Base-by-base conservation (phyloP, 1,139 yeast species). In the Lodderomyces metapsilosis region DNA sequence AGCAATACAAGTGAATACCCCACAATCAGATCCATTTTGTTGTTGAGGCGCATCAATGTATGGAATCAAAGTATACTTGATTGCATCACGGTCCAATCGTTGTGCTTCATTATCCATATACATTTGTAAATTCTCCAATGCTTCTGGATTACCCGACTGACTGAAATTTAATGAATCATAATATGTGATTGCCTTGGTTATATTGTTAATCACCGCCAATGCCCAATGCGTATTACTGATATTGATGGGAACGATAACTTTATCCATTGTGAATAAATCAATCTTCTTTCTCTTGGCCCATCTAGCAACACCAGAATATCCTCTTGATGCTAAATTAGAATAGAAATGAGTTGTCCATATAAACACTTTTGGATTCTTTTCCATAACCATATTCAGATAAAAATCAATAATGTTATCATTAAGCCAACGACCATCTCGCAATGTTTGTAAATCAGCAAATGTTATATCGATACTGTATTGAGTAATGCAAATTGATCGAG, bases 151-250 rank as follows among this genome's bases (percentile, higher is more conserved):
- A 25, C 81, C 79, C 5, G 38, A 31, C 8, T 81, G 77, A 21
- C 74, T 71, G 5, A 66, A 56, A 13, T 38, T 40, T 49, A 92
- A 66, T 0, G 98, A 91, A 61, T 92, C 98, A 52, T 79, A 80
- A 56, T 86, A 92, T 27, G 76, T 70, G 40, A 92, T 80, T 25
- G 78, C 69, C 50, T 74, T 73, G 10, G 69, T 64, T 25, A 60
- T 59, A 49, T 88, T 78, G 59, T 92, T 84, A 27, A 92, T 74
- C 21, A 84, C 84, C 0, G 95, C 91, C 36, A 91, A 65, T 4
- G 96, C 94, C 99, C 99, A 92, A 61, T 92, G 99, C 1, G 92
- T 78, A 43, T 84, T 82, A 62, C 79, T 75, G 23, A 88, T 71
- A 57, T 92, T 92, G 21, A 92, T 82, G 0, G 99, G 99, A 5